phyloP scores from a whole-genome alignment of 179 eudicot species.

The Pouteria campechiana region DNA sequence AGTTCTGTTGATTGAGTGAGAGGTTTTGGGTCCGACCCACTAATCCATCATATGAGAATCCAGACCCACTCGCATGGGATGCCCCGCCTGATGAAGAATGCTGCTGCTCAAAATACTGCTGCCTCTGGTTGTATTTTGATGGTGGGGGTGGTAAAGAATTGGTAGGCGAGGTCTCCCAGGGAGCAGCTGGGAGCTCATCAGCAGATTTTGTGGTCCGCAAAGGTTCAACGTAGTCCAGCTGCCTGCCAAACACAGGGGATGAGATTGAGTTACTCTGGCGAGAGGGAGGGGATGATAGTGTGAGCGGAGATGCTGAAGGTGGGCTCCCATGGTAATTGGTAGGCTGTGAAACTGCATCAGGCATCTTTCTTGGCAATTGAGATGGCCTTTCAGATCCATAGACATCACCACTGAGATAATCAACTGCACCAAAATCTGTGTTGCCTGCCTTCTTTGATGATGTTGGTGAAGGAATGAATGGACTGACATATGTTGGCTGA shows the following conservation, averaged over 20 bases:
- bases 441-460: conserved; percentile 44
- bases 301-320: conserved; percentile 17
- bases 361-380: conserved; percentile 21
- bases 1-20: too few species aligned
- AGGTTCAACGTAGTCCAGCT: conserved; percentile 26
- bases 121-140: conserved; percentile 59
- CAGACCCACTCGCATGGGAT: conserved; percentile 38
- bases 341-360: conserved; percentile 17
- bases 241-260: conserved; percentile 34
- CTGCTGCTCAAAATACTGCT: conserved; percentile 59
- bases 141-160: conserved; percentile 73
- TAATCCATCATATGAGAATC: conserved; percentile 57
- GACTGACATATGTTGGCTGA: conserved; percentile 27
- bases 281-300: conserved; percentile 32
- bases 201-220: conserved; percentile 21
- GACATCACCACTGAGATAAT: conserved; percentile 71
- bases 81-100: conserved; percentile 19
- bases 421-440: conserved; percentile 28
- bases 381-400: conserved; percentile 35
- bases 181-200: conserved; percentile 44
- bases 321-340: too few species aligned
- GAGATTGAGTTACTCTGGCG: conserved; percentile 38
- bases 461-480: conserved; percentile 75
- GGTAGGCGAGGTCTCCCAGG: conserved; percentile 40
- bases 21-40: conserved; percentile 63